Percentiles rank a stretch among this genome's conserved stretches.
phyloP scores from a whole-genome alignment of 768 basidiomycete genomes.

The Podaxis sp. region DNA sequence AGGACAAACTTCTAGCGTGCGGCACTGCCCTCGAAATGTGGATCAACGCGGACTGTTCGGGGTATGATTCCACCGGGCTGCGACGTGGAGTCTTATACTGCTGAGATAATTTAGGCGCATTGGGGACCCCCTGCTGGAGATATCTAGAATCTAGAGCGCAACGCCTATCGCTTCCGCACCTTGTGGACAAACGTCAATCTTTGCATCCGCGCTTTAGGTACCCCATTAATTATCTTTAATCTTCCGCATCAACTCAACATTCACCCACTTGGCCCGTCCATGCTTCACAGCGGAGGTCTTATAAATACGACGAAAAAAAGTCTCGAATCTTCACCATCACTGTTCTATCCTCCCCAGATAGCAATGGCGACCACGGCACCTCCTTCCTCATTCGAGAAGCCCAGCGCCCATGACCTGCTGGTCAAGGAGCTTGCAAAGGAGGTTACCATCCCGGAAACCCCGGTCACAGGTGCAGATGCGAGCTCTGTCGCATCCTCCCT shows the following conservation, averaged over 20 bases:
- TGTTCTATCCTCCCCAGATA: neutral
- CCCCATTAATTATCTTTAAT: neutral
- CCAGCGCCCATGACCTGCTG: neutral
- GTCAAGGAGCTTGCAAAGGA: constrained; percentile 4
- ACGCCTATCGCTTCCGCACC: neutral
- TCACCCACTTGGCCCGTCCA: neutral
- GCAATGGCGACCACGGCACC: constrained; percentile 1
- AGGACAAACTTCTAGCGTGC: neutral
- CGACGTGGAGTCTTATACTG: neutral
- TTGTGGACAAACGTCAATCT: neutral
- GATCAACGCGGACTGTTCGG: neutral
- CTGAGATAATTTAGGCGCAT: neutral
- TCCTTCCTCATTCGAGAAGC: neutral
- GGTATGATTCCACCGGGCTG: neutral
- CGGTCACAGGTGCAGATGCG: neutral
- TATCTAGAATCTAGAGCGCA: neutral
- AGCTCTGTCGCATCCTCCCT: constrained; percentile 1
- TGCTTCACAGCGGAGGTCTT: neutral
- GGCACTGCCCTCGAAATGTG: neutral
- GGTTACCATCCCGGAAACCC: neutral
- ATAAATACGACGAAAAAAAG: neutral
- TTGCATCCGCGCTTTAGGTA: neutral
- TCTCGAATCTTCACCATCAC: neutral
- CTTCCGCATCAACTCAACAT: neutral
- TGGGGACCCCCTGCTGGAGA: neutral